Conservation (phyloP, 139 green algal species). For the Chlamydomonas sp. region DNA sequence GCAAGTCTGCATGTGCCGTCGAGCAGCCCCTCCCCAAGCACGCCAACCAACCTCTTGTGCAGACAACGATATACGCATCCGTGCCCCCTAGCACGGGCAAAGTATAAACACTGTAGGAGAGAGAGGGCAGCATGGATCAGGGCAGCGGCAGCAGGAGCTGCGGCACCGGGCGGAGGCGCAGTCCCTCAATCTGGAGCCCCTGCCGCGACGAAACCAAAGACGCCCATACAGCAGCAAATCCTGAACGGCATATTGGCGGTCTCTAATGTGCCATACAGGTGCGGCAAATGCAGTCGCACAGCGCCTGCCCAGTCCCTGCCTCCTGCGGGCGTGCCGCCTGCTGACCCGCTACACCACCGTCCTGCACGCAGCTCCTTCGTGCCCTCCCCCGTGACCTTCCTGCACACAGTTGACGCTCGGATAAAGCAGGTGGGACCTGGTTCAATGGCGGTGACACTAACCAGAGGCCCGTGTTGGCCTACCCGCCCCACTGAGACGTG, state of each 20-base stretch:
- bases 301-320: background rate
- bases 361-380: conserved; percentile 72
- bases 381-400: conserved; percentile 59
- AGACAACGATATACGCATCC: too few species aligned
- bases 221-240: conserved; percentile 66
- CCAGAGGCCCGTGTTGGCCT: too few species aligned
- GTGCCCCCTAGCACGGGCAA: too few species aligned
- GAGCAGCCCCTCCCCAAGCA: background rate
- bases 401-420: conserved; percentile 70
- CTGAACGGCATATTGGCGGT: conserved; percentile 69
- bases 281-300: background rate
- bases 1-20: conserved; percentile 3
- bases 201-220: conserved; percentile 38
- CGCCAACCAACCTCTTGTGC: too few species aligned
- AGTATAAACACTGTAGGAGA: too few species aligned
- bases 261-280: conserved; percentile 80
- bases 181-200: background rate
- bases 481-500: too few species aligned
- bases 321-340: too few species aligned
- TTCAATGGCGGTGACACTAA: background rate
- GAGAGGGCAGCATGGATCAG: background rate
- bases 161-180: too few species aligned
- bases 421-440: conserved; percentile 65
- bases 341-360: background rate
- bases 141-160: too few species aligned